Evolutionary conservation across 495 filamentous ascomycete species (phyloP).

Genomic region (Schizothecium vesticola): DNA sequence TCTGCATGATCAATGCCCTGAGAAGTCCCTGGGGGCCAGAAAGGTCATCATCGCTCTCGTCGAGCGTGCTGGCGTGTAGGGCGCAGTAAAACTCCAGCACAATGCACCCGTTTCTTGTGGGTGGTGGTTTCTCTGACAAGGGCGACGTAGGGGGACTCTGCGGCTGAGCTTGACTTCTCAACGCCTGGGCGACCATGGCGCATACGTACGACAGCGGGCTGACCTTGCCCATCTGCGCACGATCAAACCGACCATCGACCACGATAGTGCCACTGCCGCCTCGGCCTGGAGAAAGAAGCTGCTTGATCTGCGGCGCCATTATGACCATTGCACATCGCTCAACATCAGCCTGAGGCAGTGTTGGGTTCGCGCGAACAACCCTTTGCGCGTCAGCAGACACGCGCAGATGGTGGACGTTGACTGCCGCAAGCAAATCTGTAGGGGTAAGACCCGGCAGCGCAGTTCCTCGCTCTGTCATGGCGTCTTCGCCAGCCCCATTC

Average conservation of each 20-base stretch:
- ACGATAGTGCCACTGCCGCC: conserved; percentile 4
- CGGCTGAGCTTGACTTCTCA: not conserved
- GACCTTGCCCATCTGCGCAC: conserved; percentile 9
- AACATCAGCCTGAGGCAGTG: conserved; percentile 5
- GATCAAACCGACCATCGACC: conserved; percentile 13
- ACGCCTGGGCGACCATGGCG: conserved; percentile 6
- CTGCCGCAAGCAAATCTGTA: conserved; percentile 7
- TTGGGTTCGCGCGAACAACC: conserved; percentile 3
- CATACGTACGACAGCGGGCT: conserved; percentile 11
- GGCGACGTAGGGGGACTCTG: not conserved
- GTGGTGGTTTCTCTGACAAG: not conserved
- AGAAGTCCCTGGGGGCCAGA: conserved; percentile 10
- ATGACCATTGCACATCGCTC: conserved; percentile 7
- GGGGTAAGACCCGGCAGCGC: conserved; percentile 11
- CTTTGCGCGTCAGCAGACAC: conserved; percentile 1
- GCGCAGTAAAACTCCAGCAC: conserved; percentile 12
- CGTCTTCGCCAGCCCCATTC: conserved; percentile 5
- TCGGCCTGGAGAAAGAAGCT: not conserved
- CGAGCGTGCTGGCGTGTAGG: conserved; percentile 1
- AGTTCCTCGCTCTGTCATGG: conserved; percentile 6
- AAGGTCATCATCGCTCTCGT: conserved; percentile 8
- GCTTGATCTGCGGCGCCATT: conserved; percentile 6
- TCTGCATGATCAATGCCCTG: conserved; percentile 5
- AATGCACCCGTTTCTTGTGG: not conserved
- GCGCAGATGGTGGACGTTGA: conserved; percentile 16